These are phyloP conservation scores for Mortierella sp. DNA, from an alignment of 371 early-diverging fungal species.

Conservation along the genomic window DNA sequence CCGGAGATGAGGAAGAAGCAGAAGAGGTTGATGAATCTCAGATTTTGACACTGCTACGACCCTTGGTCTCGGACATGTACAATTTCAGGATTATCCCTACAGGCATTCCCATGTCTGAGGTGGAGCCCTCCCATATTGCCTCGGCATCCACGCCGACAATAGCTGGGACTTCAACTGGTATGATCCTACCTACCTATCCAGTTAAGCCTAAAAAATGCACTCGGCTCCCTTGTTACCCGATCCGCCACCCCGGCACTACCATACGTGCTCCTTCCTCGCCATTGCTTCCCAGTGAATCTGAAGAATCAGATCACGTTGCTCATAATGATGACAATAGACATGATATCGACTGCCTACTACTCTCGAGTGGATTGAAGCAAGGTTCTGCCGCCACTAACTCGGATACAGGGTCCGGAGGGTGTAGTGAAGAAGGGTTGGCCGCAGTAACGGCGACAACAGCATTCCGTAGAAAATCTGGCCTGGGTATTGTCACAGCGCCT, in stretches of 20 bases:
- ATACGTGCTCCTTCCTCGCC: background rate
- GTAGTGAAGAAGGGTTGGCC: background rate
- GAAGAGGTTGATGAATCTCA: conserved; percentile 29
- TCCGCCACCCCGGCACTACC: conserved; percentile 8
- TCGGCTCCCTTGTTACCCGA: conserved; percentile 40
- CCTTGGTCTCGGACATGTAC: conserved; percentile 54
- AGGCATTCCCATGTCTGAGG: background rate
- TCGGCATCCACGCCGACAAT: background rate
- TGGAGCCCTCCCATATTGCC: background rate
- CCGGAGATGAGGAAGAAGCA: background rate
- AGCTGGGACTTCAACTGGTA: background rate
- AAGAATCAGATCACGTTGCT: conserved; percentile 3
- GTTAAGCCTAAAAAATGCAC: conserved; percentile 34
- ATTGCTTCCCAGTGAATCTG: background rate
- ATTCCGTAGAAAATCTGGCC: background rate
- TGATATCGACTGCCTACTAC: background rate
- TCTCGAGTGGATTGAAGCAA: background rate
- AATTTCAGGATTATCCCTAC: conserved; percentile 55
- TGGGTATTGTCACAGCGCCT: background rate
- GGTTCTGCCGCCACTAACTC: background rate
- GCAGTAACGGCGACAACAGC: background rate
- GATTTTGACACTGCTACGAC: conserved; percentile 37
- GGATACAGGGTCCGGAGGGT: background rate
- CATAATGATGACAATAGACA: background rate
- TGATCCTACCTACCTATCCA: conserved; percentile 11